These are phyloP conservation scores for Zygosaccharomyces bailii DNA, from an alignment of 805 yeast species.

Conservation along the genomic window DNA sequence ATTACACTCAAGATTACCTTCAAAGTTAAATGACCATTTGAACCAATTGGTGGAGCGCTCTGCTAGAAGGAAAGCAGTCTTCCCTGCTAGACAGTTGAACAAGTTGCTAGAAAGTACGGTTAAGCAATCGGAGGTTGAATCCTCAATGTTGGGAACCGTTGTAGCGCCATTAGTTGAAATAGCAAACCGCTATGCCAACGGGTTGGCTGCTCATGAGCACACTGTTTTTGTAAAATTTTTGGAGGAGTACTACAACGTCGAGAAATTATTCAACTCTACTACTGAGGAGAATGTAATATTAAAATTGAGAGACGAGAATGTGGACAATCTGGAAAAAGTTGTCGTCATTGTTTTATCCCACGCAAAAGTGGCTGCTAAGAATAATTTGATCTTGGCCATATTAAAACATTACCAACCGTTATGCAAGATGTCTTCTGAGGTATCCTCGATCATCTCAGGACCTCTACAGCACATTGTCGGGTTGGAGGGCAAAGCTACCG, in stretches of 20 bases:
- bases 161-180: constrained; percentile 72
- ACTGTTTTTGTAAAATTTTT: constrained; percentile 65
- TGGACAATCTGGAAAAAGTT: constrained; percentile 69
- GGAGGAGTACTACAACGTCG: constrained; percentile 72
- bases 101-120: constrained; percentile 64
- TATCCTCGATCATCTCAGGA: constrained; percentile 64
- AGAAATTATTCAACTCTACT: constrained; percentile 71
- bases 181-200: constrained; percentile 66
- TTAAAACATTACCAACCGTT: constrained; percentile 77
- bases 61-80: constrained; percentile 64
- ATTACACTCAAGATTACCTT: constrained; percentile 84
- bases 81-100: constrained; percentile 86
- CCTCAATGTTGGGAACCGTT: constrained; percentile 50
- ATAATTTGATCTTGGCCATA: constrained; percentile 82
- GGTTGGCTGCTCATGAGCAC: constrained; percentile 82
- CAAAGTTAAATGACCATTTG: constrained; percentile 66
- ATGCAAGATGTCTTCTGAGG: constrained; percentile 65
- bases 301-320: constrained; percentile 81
- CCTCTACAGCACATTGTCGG: constrained; percentile 78
- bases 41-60: constrained; percentile 64
- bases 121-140: constrained; percentile 47
- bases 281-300: constrained; percentile 88
- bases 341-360: constrained; percentile 78
- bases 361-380: constrained; percentile 89
- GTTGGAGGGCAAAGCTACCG: constrained; percentile 83